Conservation (phyloP, 1,284 basidiomycete species). For the Exobasidium rhododendri region DNA sequence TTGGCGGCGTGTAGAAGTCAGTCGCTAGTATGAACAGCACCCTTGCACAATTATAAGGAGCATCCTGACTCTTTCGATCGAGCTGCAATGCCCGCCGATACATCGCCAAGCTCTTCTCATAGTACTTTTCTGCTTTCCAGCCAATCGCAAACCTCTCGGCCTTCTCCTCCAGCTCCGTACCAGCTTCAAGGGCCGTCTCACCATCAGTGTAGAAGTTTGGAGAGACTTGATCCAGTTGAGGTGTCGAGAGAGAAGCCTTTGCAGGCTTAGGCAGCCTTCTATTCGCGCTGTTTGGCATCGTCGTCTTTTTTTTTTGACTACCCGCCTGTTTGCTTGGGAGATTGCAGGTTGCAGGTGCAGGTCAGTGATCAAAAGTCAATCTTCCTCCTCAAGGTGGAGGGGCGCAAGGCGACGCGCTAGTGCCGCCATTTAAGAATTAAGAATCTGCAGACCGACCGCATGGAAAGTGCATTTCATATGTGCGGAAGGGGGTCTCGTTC, state of each 20-base stretch:
- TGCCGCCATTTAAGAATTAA: too few species aligned
- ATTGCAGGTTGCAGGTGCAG: not conserved
- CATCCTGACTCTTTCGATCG: not conserved
- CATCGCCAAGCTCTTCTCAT: not conserved
- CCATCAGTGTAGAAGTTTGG: constrained; percentile 20
- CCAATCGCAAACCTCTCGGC: constrained; percentile 37
- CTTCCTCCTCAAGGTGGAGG: too few species aligned
- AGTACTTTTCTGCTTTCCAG: constrained; percentile 30
- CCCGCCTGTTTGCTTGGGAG: too few species aligned
- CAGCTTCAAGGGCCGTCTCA: constrained; percentile 38
- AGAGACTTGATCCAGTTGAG: constrained; percentile 6
- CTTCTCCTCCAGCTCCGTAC: constrained; percentile 38
- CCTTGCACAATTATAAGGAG: constrained; percentile 17
- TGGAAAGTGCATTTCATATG: too few species aligned
- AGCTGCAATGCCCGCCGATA: constrained; percentile 7
- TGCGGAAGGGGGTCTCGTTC: too few species aligned
- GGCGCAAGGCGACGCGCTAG: too few species aligned
- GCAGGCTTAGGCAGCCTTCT: not conserved
- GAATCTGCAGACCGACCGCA: too few species aligned
- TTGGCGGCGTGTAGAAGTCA: constrained; percentile 29
- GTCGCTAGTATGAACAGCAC: constrained; percentile 35
- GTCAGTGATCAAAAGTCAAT: too few species aligned
- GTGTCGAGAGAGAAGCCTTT: not conserved
- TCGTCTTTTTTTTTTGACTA: too few species aligned
- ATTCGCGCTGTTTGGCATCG: not conserved